Evolutionary conservation across 805 yeast genomes (phyloP).

Genomic region (Pichia insulana): DNA sequence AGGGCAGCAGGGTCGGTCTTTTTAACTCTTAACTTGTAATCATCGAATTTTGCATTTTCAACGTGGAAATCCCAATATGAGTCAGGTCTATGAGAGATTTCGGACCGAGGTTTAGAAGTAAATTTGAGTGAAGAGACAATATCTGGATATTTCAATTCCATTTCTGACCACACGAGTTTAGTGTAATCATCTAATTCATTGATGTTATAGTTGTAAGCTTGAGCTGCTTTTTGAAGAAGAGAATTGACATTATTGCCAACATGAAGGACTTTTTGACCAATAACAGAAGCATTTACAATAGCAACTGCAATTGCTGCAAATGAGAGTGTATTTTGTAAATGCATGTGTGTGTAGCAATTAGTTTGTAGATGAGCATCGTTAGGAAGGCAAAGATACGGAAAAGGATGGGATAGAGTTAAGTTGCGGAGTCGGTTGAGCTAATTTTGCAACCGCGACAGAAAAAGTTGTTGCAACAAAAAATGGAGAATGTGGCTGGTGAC

Average conservation of each 20-base stretch:
- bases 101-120: constrained; percentile 40
- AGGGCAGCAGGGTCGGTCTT: constrained; percentile 38
- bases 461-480: no score
- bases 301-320: not conserved
- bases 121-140: constrained; percentile 41
- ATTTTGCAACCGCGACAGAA: no score
- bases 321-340: constrained; percentile 9
- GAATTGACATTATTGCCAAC: constrained; percentile 13
- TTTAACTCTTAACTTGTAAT: constrained; percentile 43
- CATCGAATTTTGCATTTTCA: constrained; percentile 29
- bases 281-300: constrained; percentile 4
- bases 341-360: constrained; percentile 3
- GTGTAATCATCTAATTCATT: constrained; percentile 41
- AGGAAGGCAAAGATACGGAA: no score
- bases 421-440: no score
- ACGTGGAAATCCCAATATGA: constrained; percentile 30
- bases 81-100: constrained; percentile 26
- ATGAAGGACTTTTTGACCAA: constrained; percentile 1
- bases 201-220: constrained; percentile 42
- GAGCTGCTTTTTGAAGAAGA: constrained; percentile 37
- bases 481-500: no score
- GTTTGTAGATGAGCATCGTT: no score
- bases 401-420: no score
- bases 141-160: constrained; percentile 53
- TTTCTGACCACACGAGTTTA: constrained; percentile 51